Conservation (phyloP, 73 alveolate genomes). For the Paramecium octaurelia region DNA sequence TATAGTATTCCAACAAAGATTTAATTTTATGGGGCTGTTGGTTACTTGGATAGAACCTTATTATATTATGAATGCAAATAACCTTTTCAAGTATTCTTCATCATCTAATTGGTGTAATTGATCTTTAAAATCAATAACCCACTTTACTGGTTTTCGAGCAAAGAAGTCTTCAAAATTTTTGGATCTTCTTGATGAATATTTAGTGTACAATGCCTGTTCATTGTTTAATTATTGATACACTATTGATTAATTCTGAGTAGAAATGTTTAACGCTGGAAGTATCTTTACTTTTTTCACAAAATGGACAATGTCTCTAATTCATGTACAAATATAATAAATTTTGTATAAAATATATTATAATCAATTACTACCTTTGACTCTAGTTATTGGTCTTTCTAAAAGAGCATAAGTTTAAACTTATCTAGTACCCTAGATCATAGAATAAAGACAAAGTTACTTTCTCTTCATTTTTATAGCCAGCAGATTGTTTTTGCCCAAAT, state of each 20-base stretch:
- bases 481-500: not conserved
- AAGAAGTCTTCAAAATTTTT: conserved; percentile 32
- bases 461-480: conserved; percentile 11
- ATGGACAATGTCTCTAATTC: not conserved
- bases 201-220: conserved; percentile 42
- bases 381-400: conserved; percentile 45
- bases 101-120: not conserved
- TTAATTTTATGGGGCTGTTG: not conserved
- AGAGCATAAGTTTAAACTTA: not conserved
- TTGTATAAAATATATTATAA: not conserved
- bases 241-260: not conserved
- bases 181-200: not conserved
- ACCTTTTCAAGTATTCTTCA: conserved; percentile 56
- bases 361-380: conserved; percentile 38
- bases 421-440: not conserved
- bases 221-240: not conserved
- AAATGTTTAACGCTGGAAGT: not conserved
- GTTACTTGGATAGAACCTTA: not conserved
- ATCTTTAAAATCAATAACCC: conserved; percentile 56
- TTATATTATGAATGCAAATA: not conserved
- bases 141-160: not conserved
- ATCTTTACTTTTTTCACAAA: not conserved
- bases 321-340: not conserved
- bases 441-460: not conserved
- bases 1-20: conserved; percentile 41